These are phyloP conservation scores for Rhodotorula taiwanensis DNA, from an alignment of 768 basidiomycete species.

Conservation along the genomic window DNA sequence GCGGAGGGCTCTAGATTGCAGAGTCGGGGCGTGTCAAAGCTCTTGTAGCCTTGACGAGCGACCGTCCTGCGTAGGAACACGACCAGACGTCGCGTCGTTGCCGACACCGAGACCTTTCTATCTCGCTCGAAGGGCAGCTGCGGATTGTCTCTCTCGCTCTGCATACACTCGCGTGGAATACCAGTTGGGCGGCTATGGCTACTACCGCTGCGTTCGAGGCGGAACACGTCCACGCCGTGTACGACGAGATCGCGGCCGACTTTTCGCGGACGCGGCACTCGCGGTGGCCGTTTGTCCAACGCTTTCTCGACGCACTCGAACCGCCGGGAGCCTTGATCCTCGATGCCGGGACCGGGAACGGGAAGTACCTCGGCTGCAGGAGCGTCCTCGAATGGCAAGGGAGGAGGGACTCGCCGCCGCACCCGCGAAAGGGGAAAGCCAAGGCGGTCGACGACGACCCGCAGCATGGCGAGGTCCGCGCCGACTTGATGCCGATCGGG, in stretches of 20 bases:
- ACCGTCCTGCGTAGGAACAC: too few species aligned
- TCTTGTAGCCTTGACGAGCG: too few species aligned
- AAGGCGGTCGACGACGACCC: constrained; percentile 21
- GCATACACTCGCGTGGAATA: too few species aligned
- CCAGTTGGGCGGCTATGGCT: too few species aligned
- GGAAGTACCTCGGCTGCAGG: constrained; percentile 69
- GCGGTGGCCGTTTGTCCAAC: constrained; percentile 21
- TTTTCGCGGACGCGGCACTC: constrained; percentile 84
- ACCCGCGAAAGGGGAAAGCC: constrained; percentile 21
- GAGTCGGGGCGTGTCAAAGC: too few species aligned
- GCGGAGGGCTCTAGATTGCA: too few species aligned
- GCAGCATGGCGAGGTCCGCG: too few species aligned
- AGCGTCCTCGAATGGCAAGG: constrained; percentile 24
- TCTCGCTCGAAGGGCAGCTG: too few species aligned
- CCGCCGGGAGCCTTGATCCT: constrained; percentile 67
- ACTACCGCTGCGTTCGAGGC: constrained; percentile 57
- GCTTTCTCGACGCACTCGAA: constrained; percentile 1
- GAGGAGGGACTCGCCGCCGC: background rate
- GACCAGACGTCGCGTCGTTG: too few species aligned
- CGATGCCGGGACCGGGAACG: constrained; percentile 94
- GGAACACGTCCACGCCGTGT: constrained; percentile 70
- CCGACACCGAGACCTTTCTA: too few species aligned
- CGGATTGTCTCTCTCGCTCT: too few species aligned
- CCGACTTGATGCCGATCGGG: constrained; percentile 3
- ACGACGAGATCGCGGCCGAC: constrained; percentile 76